Conservation (phyloP, 179 eudicot species). For the Drosera spatulata region DNA sequence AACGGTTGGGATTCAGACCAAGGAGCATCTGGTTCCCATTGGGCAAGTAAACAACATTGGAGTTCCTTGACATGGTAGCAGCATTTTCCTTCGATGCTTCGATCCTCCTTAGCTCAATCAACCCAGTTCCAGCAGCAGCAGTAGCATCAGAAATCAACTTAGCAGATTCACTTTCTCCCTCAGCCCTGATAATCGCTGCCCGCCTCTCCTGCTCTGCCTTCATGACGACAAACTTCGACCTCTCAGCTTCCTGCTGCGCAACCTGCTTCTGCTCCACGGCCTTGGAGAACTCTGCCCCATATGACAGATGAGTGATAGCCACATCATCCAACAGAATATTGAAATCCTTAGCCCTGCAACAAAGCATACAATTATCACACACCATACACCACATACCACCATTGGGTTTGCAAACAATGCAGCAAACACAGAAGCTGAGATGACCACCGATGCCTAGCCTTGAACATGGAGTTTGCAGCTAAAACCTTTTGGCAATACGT, state of each 20-base stretch:
- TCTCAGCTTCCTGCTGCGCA: slow-evolving; percentile 97
- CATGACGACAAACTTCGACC: slow-evolving; percentile 81
- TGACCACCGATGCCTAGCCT: too few species aligned
- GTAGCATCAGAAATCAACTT: slow-evolving; percentile 94
- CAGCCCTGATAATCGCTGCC: slow-evolving; percentile 92
- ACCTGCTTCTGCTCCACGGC: slow-evolving; percentile 99
- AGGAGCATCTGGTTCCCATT: slow-evolving; percentile 52
- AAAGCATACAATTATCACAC: not conserved
- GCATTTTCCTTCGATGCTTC: slow-evolving; percentile 88
- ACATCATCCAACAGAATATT: slow-evolving; percentile 80
- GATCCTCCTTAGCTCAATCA: slow-evolving; percentile 91
- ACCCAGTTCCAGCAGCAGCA: slow-evolving; percentile 63
- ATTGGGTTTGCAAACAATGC: too few species aligned
- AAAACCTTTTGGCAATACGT: not conserved
- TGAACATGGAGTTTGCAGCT: too few species aligned
- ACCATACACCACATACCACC: too few species aligned
- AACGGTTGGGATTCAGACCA: slow-evolving; percentile 35
- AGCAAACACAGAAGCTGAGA: too few species aligned
- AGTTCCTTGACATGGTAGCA: slow-evolving; percentile 47
- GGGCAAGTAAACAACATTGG: slow-evolving; percentile 67
- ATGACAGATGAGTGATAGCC: slow-evolving; percentile 83
- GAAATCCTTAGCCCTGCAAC: slow-evolving; percentile 67
- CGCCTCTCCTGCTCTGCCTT: slow-evolving; percentile 93
- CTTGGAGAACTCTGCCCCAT: slow-evolving; percentile 82
- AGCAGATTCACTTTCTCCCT: slow-evolving; percentile 94